Percentiles rank a stretch among this genome's conserved stretches.
These are phyloP conservation scores for Parietichytrium sp. DNA, from an alignment of 108 stramenopile species.

Conservation along the genomic window DNA sequence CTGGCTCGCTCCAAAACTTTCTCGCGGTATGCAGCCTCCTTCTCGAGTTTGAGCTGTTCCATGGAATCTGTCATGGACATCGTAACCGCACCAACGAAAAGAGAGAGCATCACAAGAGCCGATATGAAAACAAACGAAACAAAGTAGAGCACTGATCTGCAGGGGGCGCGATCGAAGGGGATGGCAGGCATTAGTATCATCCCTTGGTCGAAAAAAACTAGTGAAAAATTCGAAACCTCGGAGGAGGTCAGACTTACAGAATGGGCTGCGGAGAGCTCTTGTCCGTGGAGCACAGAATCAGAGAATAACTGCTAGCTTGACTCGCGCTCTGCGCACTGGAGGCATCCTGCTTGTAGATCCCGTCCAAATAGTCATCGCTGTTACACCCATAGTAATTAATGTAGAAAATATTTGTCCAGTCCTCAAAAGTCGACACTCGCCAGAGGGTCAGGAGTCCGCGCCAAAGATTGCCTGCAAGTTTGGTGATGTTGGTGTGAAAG, in stretches of 20 bases:
- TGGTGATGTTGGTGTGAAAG: too few relatives aligned
- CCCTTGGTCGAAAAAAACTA: too few relatives aligned
- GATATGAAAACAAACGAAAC: constrained; percentile 43
- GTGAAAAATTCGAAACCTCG: too few relatives aligned
- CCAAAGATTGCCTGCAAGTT: too few relatives aligned
- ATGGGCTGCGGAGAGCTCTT: neutral
- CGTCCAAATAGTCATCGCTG: neutral
- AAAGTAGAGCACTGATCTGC: constrained; percentile 46
- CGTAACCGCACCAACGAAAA: constrained; percentile 49
- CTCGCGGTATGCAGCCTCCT: neutral
- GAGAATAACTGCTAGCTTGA: too few relatives aligned
- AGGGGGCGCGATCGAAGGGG: too few relatives aligned
- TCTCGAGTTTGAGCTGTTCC: constrained; percentile 44
- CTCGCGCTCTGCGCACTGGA: neutral
- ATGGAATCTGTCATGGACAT: constrained; percentile 47
- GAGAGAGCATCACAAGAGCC: constrained; percentile 45
- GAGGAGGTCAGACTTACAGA: too few relatives aligned
- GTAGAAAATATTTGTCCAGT: constrained; percentile 52
- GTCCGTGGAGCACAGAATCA: too few relatives aligned
- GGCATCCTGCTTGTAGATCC: neutral
- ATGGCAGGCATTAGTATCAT: too few relatives aligned
- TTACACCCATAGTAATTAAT: constrained; percentile 44
- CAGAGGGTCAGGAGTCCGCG: constrained; percentile 48
- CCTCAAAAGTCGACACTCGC: constrained; percentile 49
- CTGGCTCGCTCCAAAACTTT: constrained; percentile 29